Conservation (phyloP, 805 yeast genomes). For the Jamesozyma rosinii region DNA sequence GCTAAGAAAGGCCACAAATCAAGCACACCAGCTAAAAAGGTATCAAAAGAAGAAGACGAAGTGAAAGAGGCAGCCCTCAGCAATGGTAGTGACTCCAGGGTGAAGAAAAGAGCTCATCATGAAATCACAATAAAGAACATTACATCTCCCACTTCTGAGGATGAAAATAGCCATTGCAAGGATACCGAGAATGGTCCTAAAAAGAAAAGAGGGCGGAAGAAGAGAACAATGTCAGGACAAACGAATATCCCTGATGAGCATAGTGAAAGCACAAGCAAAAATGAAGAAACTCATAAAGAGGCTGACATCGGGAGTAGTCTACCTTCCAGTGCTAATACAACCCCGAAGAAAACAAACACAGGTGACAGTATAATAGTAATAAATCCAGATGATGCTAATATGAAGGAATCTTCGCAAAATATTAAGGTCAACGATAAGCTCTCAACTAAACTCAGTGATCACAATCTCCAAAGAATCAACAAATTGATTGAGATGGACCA, state of each 20-base stretch:
- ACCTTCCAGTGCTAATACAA: background rate
- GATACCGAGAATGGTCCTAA: background rate
- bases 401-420: background rate
- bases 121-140: background rate
- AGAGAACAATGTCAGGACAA: background rate
- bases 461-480: slow-evolving; percentile 7
- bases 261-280: background rate
- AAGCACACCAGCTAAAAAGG: background rate
- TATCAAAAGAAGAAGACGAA: background rate
- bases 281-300: background rate
- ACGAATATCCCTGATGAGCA: background rate
- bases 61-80: background rate
- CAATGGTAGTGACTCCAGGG: background rate
- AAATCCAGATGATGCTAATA: background rate
- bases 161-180: background rate
- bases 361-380: background rate
- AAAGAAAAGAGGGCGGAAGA: background rate
- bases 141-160: background rate
- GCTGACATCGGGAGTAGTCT: background rate
- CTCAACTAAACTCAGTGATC: background rate
- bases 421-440: background rate
- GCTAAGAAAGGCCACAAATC: too few species aligned
- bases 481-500: slow-evolving; percentile 11
- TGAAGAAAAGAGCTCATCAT: background rate
- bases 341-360: background rate